phyloP scores from a whole-genome alignment of 331 rosid species.

The Telfairia occidentalis region DNA sequence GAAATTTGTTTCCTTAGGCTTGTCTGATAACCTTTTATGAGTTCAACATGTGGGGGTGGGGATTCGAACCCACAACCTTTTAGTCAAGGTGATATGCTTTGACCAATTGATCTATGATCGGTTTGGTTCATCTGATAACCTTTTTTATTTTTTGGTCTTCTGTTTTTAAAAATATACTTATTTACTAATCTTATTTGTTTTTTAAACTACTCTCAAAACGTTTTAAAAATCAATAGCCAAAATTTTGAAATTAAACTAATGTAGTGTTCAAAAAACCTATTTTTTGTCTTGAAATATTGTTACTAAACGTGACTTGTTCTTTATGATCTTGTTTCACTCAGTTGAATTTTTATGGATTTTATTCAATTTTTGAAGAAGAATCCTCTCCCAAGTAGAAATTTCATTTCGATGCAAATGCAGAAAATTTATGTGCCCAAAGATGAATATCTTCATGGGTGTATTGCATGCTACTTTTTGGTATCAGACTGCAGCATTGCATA shows the following conservation, averaged over 20 bases:
- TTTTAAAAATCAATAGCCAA: background rate
- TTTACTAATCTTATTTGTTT: background rate
- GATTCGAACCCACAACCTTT: too few species aligned
- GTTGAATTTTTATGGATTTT: background rate
- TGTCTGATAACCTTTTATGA: too few species aligned
- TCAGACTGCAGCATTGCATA: background rate
- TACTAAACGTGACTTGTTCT: background rate
- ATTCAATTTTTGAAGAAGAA: background rate
- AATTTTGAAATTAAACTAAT: background rate
- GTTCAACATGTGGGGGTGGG: too few species aligned
- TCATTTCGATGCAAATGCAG: background rate
- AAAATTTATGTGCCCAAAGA: background rate
- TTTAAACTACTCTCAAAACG: too few species aligned
- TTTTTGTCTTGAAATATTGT: background rate
- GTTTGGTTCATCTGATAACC: background rate
- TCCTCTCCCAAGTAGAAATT: background rate
- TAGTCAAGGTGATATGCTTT: too few species aligned
- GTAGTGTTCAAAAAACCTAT: too few species aligned
- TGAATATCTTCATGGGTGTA: background rate
- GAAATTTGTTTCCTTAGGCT: background rate
- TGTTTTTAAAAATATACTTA: background rate
- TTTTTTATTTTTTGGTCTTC: too few species aligned
- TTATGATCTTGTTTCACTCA: background rate
- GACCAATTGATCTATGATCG: too few species aligned
- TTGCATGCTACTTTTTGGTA: background rate